Conservation (phyloP, 305 asterid species). For the Plantago coronopus region DNA sequence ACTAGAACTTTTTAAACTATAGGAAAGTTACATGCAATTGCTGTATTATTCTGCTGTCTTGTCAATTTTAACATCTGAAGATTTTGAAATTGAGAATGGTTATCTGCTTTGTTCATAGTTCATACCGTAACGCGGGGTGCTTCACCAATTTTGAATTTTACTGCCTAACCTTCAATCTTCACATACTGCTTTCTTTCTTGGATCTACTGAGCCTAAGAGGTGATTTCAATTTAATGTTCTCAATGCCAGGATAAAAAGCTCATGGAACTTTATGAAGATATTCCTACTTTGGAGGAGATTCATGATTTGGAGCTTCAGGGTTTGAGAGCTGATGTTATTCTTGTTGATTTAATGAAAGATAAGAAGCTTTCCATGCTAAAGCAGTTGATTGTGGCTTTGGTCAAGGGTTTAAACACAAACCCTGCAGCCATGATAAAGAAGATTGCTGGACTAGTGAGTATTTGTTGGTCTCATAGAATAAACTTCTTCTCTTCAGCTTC, state of each 20-base stretch:
- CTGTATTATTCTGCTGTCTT: too few relatives aligned
- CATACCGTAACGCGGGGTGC: not conserved
- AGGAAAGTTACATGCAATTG: not conserved
- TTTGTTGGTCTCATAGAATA: slow-evolving; percentile 22
- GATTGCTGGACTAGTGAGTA: slow-evolving; percentile 93
- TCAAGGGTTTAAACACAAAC: slow-evolving; percentile 73
- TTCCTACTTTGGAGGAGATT: slow-evolving; percentile 89
- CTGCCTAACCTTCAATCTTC: not conserved
- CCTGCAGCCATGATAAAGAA: slow-evolving; percentile 83
- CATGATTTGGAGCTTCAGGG: slow-evolving; percentile 78
- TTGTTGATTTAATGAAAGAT: slow-evolving; percentile 84
- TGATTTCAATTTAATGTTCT: slow-evolving; percentile 13
- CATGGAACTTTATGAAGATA: slow-evolving; percentile 70
- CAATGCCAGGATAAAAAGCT: slow-evolving; percentile 75
- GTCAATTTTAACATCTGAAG: not conserved
- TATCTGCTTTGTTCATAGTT: not conserved
- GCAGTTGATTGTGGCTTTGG: slow-evolving; percentile 73
- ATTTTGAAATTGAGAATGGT: not conserved
- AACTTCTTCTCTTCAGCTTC: slow-evolving; percentile 13
- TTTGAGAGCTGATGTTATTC: slow-evolving; percentile 72
- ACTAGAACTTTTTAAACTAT: too few relatives aligned
- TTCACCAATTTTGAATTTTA: not conserved
- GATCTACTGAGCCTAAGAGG: not conserved
- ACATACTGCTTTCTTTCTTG: not conserved
- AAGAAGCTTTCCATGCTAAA: slow-evolving; percentile 84